Conservation (phyloP, 345 rosid species). For the Cardamine occulta region DNA sequence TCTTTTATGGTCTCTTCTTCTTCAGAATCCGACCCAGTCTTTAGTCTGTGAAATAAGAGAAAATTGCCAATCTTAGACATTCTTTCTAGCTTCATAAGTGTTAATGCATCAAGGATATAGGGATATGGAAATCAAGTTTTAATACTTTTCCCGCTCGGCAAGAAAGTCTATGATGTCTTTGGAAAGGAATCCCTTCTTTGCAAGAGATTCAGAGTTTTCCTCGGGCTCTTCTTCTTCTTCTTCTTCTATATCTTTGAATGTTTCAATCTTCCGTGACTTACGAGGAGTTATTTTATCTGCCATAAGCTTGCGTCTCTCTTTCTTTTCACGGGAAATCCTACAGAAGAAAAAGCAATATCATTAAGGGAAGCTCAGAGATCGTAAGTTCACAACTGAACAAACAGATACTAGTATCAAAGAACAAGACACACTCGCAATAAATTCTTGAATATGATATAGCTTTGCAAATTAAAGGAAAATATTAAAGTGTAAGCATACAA, state of each 20-base stretch:
- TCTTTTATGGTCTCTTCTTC: constrained; percentile 49
- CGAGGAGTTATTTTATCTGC: constrained; percentile 63
- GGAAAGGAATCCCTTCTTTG: constrained; percentile 74
- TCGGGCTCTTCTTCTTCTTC: constrained; percentile 47
- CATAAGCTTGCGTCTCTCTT: constrained; percentile 69
- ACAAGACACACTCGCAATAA: background rate
- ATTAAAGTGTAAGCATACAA: background rate
- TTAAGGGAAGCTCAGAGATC: background rate
- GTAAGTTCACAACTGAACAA: constrained; percentile 1
- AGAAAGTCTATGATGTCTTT: constrained; percentile 72
- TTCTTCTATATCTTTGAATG: constrained; percentile 46
- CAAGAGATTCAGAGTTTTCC: constrained; percentile 46
- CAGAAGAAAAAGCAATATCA: constrained; percentile 12
- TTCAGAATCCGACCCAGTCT: constrained; percentile 63
- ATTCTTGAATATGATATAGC: background rate
- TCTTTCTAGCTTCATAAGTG: constrained; percentile 4
- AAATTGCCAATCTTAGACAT: background rate
- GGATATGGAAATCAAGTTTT: background rate
- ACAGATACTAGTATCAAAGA: background rate
- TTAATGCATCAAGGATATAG: background rate
- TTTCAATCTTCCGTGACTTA: constrained; percentile 44
- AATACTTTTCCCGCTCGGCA: constrained; percentile 78
- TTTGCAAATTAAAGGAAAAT: background rate
- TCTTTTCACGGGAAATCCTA: constrained; percentile 72
- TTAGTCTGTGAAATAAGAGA: constrained; percentile 54